phyloP scores from a whole-genome alignment of 129 eudicot species.

The Artemisia annua region DNA sequence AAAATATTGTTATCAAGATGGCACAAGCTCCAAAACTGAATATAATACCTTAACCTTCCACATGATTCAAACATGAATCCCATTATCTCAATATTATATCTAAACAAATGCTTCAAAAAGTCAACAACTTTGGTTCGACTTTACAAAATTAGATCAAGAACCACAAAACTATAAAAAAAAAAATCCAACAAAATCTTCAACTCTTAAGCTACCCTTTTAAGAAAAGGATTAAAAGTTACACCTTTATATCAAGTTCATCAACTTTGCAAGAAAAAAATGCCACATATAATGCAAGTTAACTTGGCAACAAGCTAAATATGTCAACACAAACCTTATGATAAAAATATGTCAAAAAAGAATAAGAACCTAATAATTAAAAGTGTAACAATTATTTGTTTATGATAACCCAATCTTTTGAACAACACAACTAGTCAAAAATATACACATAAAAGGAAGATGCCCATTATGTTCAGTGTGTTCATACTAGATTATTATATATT shows the following conservation, averaged over 20 bases:
- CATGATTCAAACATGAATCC: slow-evolving; percentile 31
- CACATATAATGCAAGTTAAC: slow-evolving; percentile 8
- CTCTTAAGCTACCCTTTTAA: neutral
- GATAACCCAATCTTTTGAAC: slow-evolving; percentile 28
- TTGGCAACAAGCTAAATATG: neutral
- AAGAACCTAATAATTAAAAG: slow-evolving; percentile 24
- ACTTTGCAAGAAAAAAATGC: slow-evolving; percentile 14
- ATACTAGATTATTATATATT: slow-evolving; percentile 10
- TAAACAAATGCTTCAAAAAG: slow-evolving; percentile 17
- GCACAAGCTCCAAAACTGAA: neutral
- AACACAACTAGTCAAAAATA: slow-evolving; percentile 14
- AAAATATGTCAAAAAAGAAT: slow-evolving; percentile 23
- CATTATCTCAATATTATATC: slow-evolving; percentile 21
- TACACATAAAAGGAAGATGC: slow-evolving; percentile 16
- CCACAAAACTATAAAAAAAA: neutral
- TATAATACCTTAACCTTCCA: slow-evolving; percentile 32
- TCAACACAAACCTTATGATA: neutral
- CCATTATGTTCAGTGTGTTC: slow-evolving; percentile 22
- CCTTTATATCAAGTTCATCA: slow-evolving; percentile 14
- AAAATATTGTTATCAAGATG: neutral
- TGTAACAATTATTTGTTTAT: slow-evolving; percentile 22
- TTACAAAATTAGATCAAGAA: neutral
- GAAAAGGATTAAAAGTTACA: neutral
- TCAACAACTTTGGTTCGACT: neutral
- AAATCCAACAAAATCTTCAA: neutral